Evolutionary conservation across 2,329 filamentous ascomycete genomes (phyloP), one percentile per base, ranked within the genome.

Genomic region (Aspergillus brasiliensis): DNA sequence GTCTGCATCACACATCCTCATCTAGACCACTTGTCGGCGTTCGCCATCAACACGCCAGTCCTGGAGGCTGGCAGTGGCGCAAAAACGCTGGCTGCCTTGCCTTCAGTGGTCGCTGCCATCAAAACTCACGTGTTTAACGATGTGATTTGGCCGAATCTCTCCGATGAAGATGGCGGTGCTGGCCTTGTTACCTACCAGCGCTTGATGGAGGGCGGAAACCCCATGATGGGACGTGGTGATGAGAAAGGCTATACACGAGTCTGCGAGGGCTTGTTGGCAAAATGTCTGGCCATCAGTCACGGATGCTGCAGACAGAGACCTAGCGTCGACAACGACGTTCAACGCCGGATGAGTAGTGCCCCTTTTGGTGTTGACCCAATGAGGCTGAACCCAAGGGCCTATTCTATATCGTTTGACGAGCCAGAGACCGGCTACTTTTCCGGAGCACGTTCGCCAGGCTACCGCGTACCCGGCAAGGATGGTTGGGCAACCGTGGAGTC

Each of bases 101-200:
- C 93, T 0, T 89, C 87, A 27, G 96, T 94, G n/a, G 93, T 99
- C 54, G 84, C 91, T 48, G 93, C 94, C 0, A 88, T 99, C 76
- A 98, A 97, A 74, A 87, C 83, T 0, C 93, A 99, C 76, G 91
- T 99, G 61, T 99, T 99, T 81, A 99, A 99, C 77, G 96, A 97
- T 71, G 81, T 97, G 59, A 96, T 98, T 56, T 99, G 95, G 95
- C 95, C 95, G 0, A 99, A 99, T 67, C 80, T 99, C 40, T 96
- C 92, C 0, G 94, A 99, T 71, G 95, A 99, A 77, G 95, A 97
- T 73, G 92, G 93, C 34, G 95, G 95, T 23, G 93, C 93, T 3
- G 95, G 95, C 0, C 83, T 99, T 27, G 87, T 99, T 34, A 97
- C 92, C 0, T 98, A 96, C 68, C 88, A 92, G 73, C 86, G 95